phyloP scores from a whole-genome alignment of 2,329 filamentous ascomycete genomes.

The Basipetospora chlamydospora region DNA sequence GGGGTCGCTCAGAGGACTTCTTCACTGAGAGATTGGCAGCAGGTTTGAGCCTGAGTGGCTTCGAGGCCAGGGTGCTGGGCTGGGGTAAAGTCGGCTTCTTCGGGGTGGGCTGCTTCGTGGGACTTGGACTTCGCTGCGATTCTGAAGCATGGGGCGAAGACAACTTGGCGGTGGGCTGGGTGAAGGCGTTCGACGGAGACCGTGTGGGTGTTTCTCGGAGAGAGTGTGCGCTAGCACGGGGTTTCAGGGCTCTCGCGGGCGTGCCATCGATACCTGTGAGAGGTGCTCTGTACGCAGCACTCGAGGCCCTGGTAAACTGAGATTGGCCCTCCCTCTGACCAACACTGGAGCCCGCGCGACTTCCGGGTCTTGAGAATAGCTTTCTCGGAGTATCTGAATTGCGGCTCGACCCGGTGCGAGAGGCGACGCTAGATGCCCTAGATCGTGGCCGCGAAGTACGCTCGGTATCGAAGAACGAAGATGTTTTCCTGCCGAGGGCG shows the following conservation, averaged over 20 bases:
- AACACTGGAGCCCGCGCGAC: slow-evolving; percentile 37
- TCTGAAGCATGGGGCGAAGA: slow-evolving; percentile 6
- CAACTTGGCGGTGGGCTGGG: slow-evolving; percentile 11
- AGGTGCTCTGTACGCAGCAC: slow-evolving; percentile 27
- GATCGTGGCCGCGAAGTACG: slow-evolving; percentile 38
- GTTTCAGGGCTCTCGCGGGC: slow-evolving; percentile 19
- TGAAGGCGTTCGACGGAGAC: not conserved
- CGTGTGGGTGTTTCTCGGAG: not conserved
- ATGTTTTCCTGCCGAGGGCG: slow-evolving; percentile 47
- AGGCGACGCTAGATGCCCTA: slow-evolving; percentile 27
- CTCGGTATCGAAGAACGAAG: slow-evolving; percentile 58
- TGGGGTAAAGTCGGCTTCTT: not conserved
- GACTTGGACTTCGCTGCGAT: slow-evolving; percentile 3
- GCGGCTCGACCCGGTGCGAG: slow-evolving; percentile 43
- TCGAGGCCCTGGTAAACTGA: slow-evolving; percentile 28
- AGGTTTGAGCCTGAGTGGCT: slow-evolving; percentile 2
- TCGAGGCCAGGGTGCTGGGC: not conserved
- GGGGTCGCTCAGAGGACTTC: slow-evolving; percentile 1
- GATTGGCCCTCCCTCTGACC: slow-evolving; percentile 21
- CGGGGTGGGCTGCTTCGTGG: slow-evolving; percentile 2
- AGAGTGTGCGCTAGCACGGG: slow-evolving; percentile 2
- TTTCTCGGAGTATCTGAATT: slow-evolving; percentile 44
- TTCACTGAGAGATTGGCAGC: slow-evolving; percentile 2
- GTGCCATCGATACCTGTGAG: slow-evolving; percentile 29
- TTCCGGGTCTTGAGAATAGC: slow-evolving; percentile 35